These are phyloP conservation scores for Emmonsiellopsis sp. DNA, from an alignment of 2,329 filamentous ascomycete species.

Conservation along the genomic window DNA sequence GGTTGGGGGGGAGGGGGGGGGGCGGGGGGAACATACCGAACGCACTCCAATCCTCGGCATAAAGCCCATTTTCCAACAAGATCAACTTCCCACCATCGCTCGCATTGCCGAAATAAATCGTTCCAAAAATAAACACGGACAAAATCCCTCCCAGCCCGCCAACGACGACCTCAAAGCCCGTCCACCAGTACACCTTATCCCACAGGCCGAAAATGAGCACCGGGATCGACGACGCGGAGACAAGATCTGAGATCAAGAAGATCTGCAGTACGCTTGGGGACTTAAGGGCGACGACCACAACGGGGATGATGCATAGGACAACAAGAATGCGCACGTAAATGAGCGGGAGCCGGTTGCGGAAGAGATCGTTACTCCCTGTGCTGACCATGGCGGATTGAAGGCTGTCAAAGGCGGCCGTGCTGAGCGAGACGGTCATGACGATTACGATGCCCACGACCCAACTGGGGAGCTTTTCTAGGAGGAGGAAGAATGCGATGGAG, in stretches of 20 bases:
- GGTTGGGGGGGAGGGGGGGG: neutral
- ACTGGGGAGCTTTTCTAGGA: constrained; percentile 61
- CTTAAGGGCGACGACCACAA: constrained; percentile 37
- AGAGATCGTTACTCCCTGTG: constrained; percentile 75
- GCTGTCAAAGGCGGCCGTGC: constrained; percentile 70
- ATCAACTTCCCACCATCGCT: constrained; percentile 57
- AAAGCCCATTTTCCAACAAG: constrained; percentile 63
- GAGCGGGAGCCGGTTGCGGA: constrained; percentile 70
- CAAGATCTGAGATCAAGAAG: constrained; percentile 36
- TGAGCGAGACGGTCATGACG: constrained; percentile 70
- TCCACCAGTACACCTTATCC: constrained; percentile 60
- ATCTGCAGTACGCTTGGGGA: constrained; percentile 16
- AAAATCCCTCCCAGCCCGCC: constrained; percentile 70
- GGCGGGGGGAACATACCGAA: constrained; percentile 46
- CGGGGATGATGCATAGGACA: constrained; percentile 63
- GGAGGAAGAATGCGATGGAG: constrained; percentile 64
- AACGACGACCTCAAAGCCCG: constrained; percentile 70
- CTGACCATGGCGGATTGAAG: constrained; percentile 78
- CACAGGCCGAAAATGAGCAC: constrained; percentile 64
- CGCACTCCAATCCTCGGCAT: constrained; percentile 67
- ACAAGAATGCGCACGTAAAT: constrained; percentile 64
- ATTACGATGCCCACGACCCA: constrained; percentile 80
- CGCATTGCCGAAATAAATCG: constrained; percentile 65
- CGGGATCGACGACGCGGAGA: constrained; percentile 68
- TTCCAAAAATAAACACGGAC: constrained; percentile 71